Evolutionary conservation across 129 eudicot genomes (phyloP), one percentile per base, ranked within the genome.

Genomic region (Escallonia rubra): DNA sequence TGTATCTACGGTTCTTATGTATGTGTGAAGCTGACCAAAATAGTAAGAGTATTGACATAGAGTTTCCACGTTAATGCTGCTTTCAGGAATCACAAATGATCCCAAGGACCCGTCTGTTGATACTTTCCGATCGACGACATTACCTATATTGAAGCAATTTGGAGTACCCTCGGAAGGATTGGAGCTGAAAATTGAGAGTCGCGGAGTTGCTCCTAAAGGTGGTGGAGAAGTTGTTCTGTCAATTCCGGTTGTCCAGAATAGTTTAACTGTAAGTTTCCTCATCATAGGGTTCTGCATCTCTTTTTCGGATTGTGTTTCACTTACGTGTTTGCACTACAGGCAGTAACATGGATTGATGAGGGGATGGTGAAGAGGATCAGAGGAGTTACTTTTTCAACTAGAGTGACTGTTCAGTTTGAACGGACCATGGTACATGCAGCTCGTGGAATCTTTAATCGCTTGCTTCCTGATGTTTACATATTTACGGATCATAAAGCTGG

Each of bases 381-480:
- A 61, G 99, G 99, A 12, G 84, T 89, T 45, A 70, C 80, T 54
- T 93, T 93, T 61, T 93, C 99, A 3, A 76, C 96, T 12, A 80
- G 88, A 79, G 99, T 93, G 16, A 86, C 96, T n/a, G 85, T 76
- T 58, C 99, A 93, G 81, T 89, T 93, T 81, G 96, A 93, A 79
- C 84, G 86, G 43, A 57, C 86, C 44, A 86, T 89, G 96, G 84
- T 79, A 72, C 99, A 93, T 77, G 89, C 95, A 5, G 95, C 96
- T 59, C 90, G 99, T 76, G 96, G 99, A 61, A 74, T 89, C 72
- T 86, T 89, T 46, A 93, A 93, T 63, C 90, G 77, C 43, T 80
- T 93, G 83, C 96, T 93, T 64, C 93, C 95, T 0, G 96, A 89
- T 85, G 93, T 89, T 63, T 93, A 85, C 72, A 82, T 93, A 57